These are phyloP conservation scores for Pleurotus pulmonarius DNA, from an alignment of 768 basidiomycete species.

Conservation along the genomic window DNA sequence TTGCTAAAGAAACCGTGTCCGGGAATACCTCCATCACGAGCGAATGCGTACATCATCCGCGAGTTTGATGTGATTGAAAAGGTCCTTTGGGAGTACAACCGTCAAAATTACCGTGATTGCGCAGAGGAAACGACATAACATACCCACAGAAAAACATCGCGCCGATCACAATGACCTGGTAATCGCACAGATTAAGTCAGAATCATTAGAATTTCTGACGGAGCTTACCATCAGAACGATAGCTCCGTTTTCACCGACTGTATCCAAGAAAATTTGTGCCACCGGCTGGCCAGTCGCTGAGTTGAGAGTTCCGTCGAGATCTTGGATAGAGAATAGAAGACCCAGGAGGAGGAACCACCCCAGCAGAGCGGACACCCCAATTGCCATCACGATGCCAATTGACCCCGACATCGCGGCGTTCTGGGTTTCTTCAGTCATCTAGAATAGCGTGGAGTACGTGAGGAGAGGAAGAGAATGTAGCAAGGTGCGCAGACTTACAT, in stretches of 20 bases:
- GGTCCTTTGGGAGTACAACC: constrained; percentile 33
- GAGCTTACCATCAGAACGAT: constrained; percentile 63
- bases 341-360: constrained; percentile 76
- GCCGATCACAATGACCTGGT: constrained; percentile 59
- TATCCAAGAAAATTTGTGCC: constrained; percentile 75
- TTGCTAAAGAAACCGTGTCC: constrained; percentile 64
- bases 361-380: constrained; percentile 66
- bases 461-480: too few relatives aligned
- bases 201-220: not conserved
- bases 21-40: constrained; percentile 71
- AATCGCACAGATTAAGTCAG: too few relatives aligned
- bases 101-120: not conserved
- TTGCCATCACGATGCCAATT: constrained; percentile 67
- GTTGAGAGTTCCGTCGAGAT: constrained; percentile 50
- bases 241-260: constrained; percentile 69
- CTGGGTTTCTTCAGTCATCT: constrained; percentile 80
- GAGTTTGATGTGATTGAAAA: constrained; percentile 80
- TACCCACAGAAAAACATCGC: constrained; percentile 76
- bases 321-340: constrained; percentile 75
- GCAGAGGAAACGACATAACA: constrained; percentile 11
- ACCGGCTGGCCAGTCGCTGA: constrained; percentile 66
- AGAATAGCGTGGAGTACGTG: not conserved
- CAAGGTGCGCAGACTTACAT: constrained; percentile 33
- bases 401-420: constrained; percentile 66
- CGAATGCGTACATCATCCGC: constrained; percentile 81